Evolutionary conservation across 306 rosid species (phyloP).

Genomic region (Bauhinia variegata): DNA sequence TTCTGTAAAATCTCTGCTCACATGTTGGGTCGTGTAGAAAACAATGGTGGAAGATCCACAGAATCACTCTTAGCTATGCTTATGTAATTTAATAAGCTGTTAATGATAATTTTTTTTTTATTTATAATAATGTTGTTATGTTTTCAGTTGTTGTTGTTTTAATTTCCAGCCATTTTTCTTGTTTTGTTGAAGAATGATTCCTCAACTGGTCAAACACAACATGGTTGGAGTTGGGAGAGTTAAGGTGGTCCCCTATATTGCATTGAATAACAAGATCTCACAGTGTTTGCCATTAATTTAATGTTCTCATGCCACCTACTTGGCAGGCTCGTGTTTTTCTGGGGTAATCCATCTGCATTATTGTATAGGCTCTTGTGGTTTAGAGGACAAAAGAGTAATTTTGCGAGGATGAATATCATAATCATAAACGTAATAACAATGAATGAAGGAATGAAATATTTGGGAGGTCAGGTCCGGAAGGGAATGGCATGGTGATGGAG

Average conservation of each 20-base stretch:
- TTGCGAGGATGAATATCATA: slow-evolving; percentile 47
- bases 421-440: too few relatives aligned
- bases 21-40: slow-evolving; percentile 32
- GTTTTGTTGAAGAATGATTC: background rate
- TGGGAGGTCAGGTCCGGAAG: slow-evolving; percentile 1
- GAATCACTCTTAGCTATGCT: slow-evolving; percentile 14
- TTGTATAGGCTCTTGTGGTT: slow-evolving; percentile 42
- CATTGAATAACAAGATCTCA: slow-evolving; percentile 31
- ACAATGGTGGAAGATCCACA: slow-evolving; percentile 2
- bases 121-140: too few relatives aligned
- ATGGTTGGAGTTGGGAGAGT: slow-evolving; percentile 33
- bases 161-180: background rate
- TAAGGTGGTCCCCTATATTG: slow-evolving; percentile 48
- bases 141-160: slow-evolving; percentile 15
- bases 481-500: slow-evolving; percentile 31
- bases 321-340: slow-evolving; percentile 26
- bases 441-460: too few relatives aligned
- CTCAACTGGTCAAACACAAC: slow-evolving; percentile 41
- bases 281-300: slow-evolving; percentile 30
- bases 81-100: background rate
- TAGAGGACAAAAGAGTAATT: slow-evolving; percentile 74
- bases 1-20: slow-evolving; percentile 18
- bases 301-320: slow-evolving; percentile 26
- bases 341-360: slow-evolving; percentile 22
- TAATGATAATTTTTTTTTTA: too few relatives aligned